Conservation (phyloP, 2,329 filamentous ascomycete species). For the Fusarium bactridioides region DNA sequence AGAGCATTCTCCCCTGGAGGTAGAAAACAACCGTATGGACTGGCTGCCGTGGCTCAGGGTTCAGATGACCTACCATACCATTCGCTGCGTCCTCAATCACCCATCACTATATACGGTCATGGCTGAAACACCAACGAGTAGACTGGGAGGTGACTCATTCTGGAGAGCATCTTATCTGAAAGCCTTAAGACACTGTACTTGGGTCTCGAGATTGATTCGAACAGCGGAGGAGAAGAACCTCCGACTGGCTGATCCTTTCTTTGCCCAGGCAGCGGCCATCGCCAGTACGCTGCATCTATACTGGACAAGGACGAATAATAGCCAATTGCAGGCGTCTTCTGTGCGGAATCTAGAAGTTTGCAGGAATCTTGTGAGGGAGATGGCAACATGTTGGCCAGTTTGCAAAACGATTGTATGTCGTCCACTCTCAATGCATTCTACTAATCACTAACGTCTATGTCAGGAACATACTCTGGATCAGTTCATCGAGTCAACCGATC, state of each 20-base stretch:
- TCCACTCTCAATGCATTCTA: neutral
- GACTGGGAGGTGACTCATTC: conserved; percentile 3
- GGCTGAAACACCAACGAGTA: conserved; percentile 3
- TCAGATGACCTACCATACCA: conserved; percentile 21
- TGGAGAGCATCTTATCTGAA: conserved; percentile 23
- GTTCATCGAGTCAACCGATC: conserved; percentile 6
- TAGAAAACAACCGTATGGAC: neutral
- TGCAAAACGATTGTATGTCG: conserved; percentile 13
- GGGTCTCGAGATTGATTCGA: conserved; percentile 23
- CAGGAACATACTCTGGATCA: neutral
- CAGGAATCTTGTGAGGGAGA: conserved; percentile 5
- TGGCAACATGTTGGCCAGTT: conserved; percentile 19
- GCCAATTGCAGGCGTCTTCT: neutral
- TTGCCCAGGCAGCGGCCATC: conserved; percentile 23
- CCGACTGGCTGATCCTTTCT: conserved; percentile 15
- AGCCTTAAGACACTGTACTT: conserved; percentile 19
- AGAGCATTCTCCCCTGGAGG: neutral
- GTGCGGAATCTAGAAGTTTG: conserved; percentile 10
- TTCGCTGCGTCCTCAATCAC: conserved; percentile 21
- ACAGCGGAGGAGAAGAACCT: conserved; percentile 9
- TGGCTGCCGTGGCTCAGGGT: conserved; percentile 19
- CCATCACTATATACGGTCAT: conserved; percentile 13
- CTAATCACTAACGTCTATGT: accelerated
- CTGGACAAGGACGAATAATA: conserved; percentile 6
- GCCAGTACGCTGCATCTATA: conserved; percentile 13